These are phyloP conservation scores for Aspergillaceae sp. DNA, from an alignment of 2,329 filamentous ascomycete species.

Conservation along the genomic window DNA sequence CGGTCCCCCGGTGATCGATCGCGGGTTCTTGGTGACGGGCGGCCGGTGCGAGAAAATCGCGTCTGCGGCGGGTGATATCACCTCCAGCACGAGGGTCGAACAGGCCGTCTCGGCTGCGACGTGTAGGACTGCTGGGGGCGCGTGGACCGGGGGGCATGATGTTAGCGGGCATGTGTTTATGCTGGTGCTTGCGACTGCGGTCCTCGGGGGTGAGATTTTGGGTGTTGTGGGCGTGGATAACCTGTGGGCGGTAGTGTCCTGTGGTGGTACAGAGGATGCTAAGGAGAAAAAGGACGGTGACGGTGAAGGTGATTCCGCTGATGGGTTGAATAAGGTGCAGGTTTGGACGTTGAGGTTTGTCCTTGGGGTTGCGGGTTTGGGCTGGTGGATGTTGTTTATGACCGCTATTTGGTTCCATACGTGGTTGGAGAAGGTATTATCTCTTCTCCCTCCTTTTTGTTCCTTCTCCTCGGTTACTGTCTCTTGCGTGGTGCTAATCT, in stretches of 20 bases:
- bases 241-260: neutral
- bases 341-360: slow-evolving; percentile 46
- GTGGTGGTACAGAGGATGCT: slow-evolving; percentile 41
- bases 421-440: slow-evolving; percentile 84
- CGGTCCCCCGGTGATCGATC: slow-evolving; percentile 80
- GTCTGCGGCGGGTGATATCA: slow-evolving; percentile 24
- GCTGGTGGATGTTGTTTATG: slow-evolving; percentile 96
- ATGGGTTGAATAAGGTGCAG: slow-evolving; percentile 32
- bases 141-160: slow-evolving; percentile 90
- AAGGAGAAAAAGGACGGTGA: slow-evolving; percentile 26
- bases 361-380: slow-evolving; percentile 57
- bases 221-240: slow-evolving; percentile 31
- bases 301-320: slow-evolving; percentile 6
- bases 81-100: slow-evolving; percentile 26
- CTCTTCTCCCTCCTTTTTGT: slow-evolving; percentile 13
- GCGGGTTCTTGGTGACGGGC: slow-evolving; percentile 79
- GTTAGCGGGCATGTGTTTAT: slow-evolving; percentile 94
- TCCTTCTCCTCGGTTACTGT: slow-evolving; percentile 2
- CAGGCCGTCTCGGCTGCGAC: slow-evolving; percentile 62
- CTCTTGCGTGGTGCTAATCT: neutral
- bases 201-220: slow-evolving; percentile 73
- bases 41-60: slow-evolving; percentile 64
- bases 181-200: slow-evolving; percentile 72
- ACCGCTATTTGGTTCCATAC: slow-evolving; percentile 98
- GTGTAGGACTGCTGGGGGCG: slow-evolving; percentile 73